phyloP scores from a whole-genome alignment of 331 rosid genomes.

The Dryas integrifolia region DNA sequence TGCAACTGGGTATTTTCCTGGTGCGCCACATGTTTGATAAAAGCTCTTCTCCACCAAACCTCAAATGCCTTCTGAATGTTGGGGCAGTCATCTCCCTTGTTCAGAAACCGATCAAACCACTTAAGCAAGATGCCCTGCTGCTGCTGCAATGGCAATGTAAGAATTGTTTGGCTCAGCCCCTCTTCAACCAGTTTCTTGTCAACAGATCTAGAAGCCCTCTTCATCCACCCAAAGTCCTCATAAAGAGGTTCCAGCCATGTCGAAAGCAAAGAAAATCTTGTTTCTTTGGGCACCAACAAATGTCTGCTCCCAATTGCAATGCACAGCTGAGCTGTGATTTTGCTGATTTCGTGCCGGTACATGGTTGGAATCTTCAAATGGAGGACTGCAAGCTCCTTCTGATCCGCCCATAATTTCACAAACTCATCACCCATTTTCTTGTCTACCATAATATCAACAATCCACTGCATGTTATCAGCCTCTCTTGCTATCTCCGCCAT shows the following conservation, averaged over 20 bases:
- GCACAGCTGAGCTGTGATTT: conserved; percentile 77
- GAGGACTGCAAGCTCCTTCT: conserved; percentile 72
- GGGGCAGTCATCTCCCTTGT: conserved; percentile 89
- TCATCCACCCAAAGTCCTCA: conserved; percentile 92
- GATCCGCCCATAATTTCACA: conserved; percentile 89
- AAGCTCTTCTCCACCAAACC: conserved; percentile 96
- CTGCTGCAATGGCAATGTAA: conserved; percentile 78
- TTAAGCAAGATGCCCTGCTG: conserved; percentile 65
- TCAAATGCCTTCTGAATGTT: conserved; percentile 89
- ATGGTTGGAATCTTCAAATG: conserved; percentile 66
- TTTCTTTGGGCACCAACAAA: conserved; percentile 70
- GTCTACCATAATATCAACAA: conserved; percentile 64
- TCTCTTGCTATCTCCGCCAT: conserved; percentile 76
- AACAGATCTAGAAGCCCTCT: conserved; percentile 57
- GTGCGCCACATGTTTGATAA: conserved; percentile 55
- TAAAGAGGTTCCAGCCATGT: conserved; percentile 91
- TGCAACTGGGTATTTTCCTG: conserved; percentile 62
- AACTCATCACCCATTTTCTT: conserved; percentile 73
- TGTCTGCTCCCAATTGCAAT: conserved; percentile 78
- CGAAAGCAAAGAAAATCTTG: conserved; percentile 59
- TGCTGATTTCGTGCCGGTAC: conserved; percentile 76
- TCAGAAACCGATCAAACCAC: conserved; percentile 82
- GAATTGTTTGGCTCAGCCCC: conserved; percentile 82
- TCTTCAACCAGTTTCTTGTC: conserved; percentile 81
- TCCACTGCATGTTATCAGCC: conserved; percentile 89